Evolutionary conservation across 306 rosid species (phyloP).

Genomic region (Vigna radiata): DNA sequence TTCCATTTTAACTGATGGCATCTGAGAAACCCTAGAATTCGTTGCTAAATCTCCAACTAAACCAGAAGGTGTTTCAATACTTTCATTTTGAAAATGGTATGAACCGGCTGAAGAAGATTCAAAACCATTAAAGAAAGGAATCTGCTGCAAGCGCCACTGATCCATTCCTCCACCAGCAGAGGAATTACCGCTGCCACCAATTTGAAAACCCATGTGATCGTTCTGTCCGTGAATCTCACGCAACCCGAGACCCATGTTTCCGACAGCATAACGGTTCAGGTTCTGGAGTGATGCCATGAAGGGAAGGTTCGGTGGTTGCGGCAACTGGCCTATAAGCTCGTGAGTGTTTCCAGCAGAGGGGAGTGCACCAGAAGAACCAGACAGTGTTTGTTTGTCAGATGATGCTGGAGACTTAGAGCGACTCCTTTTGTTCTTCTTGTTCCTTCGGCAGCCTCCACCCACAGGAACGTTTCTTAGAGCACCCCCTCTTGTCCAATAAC

Average conservation of each 20-base stretch:
- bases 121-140: constrained; percentile 65
- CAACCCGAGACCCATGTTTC: constrained; percentile 66
- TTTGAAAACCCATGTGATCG: constrained; percentile 63
- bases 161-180: constrained; percentile 44
- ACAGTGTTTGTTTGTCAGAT: constrained; percentile 46
- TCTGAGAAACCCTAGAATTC: constrained; percentile 64
- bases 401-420: constrained; percentile 72
- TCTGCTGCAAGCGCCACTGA: constrained; percentile 73
- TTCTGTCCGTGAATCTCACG: constrained; percentile 59
- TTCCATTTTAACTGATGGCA: constrained; percentile 64
- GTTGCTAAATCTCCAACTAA: constrained; percentile 48
- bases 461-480: constrained; percentile 89
- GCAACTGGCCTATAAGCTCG: constrained; percentile 53
- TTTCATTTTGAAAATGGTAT: constrained; percentile 57
- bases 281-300: constrained; percentile 75
- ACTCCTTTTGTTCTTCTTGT: constrained; percentile 79
- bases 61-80: constrained; percentile 36
- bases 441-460: constrained; percentile 91
- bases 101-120: constrained; percentile 52
- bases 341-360: constrained; percentile 38
- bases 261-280: constrained; percentile 60
- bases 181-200: constrained; percentile 53
- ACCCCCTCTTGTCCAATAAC: constrained; percentile 95
- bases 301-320: constrained; percentile 59
- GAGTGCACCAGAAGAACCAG: constrained; percentile 47